A percentile compares a stretch with the other conserved stretches of the same genome.
These are phyloP conservation scores for Gnomoniopsis sp. DNA, from an alignment of 2,329 filamentous ascomycete species.

Conservation along the genomic window DNA sequence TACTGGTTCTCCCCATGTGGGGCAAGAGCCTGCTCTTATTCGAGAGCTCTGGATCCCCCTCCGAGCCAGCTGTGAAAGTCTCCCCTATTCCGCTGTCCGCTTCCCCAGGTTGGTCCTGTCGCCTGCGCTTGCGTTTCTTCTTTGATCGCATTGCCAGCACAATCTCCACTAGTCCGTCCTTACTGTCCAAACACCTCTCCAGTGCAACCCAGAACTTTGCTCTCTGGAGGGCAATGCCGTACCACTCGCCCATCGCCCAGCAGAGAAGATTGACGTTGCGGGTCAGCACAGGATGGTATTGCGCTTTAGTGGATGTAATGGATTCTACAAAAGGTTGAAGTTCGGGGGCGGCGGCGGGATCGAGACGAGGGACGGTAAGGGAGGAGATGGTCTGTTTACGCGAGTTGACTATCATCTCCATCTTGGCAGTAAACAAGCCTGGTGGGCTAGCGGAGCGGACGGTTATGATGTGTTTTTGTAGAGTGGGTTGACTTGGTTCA, in stretches of 20 bases:
- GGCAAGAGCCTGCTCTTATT: conserved; percentile 45
- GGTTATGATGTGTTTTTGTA: conserved; percentile 56
- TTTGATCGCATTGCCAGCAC: conserved; percentile 28
- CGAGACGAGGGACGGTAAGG: conserved; percentile 52
- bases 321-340: conserved; percentile 50
- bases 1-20: conserved; percentile 50
- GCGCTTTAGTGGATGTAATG: conserved; percentile 29
- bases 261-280: conserved; percentile 58
- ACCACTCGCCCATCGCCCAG: conserved; percentile 69
- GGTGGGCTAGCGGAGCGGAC: conserved; percentile 42
- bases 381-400: conserved; percentile 46
- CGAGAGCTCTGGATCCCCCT: conserved; percentile 18
- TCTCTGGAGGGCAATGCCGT: conserved; percentile 55
- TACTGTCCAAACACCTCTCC: conserved; percentile 41
- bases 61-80: conserved; percentile 4
- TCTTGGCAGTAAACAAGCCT: conserved; percentile 53
- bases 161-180: conserved; percentile 29
- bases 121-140: conserved; percentile 21
- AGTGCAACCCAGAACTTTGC: conserved; percentile 61
- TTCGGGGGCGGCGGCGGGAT: conserved; percentile 56
- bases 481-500: conserved; percentile 28
- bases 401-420: conserved; percentile 59
- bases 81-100: conserved; percentile 19
- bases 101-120: conserved; percentile 12
- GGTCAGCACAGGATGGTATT: conserved; percentile 38